A percentile compares a stretch with the other conserved stretches of the same genome.
Conservation (phyloP, 192 early-diverging fungal species). For the Coemansia sp. region DNA sequence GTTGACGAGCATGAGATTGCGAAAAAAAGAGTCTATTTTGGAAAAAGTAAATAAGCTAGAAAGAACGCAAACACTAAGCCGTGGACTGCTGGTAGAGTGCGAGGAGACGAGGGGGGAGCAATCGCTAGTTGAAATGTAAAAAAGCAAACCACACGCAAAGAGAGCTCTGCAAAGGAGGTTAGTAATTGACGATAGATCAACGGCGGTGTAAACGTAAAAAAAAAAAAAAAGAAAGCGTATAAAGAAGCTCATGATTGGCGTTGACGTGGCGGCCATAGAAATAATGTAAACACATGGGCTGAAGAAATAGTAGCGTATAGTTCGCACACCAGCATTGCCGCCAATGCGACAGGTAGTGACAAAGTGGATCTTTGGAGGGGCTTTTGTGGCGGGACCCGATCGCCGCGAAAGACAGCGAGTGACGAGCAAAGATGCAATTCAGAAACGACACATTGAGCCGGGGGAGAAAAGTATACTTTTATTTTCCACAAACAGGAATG, state of each 20-base stretch:
- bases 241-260: neutral
- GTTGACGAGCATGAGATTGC: neutral
- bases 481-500: neutral
- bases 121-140: neutral
- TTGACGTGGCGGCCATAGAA: neutral
- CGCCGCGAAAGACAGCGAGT: neutral
- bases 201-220: neutral
- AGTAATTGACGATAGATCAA: neutral
- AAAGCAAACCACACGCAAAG: neutral
- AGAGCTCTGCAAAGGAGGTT: neutral
- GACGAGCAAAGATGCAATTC: slow-evolving; percentile 12
- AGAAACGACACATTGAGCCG: slow-evolving; percentile 5
- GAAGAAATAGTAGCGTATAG: neutral
- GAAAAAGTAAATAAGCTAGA: neutral
- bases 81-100: slow-evolving; percentile 4
- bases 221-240: neutral
- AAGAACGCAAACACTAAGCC: neutral
- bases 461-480: neutral
- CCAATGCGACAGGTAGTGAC: neutral
- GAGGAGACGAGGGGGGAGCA: neutral
- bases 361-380: neutral
- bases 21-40: neutral
- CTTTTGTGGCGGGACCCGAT: neutral
- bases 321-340: neutral
- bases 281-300: neutral